Conservation (phyloP, 2,329 filamentous ascomycete genomes). For the Monilinia aucupariae region DNA sequence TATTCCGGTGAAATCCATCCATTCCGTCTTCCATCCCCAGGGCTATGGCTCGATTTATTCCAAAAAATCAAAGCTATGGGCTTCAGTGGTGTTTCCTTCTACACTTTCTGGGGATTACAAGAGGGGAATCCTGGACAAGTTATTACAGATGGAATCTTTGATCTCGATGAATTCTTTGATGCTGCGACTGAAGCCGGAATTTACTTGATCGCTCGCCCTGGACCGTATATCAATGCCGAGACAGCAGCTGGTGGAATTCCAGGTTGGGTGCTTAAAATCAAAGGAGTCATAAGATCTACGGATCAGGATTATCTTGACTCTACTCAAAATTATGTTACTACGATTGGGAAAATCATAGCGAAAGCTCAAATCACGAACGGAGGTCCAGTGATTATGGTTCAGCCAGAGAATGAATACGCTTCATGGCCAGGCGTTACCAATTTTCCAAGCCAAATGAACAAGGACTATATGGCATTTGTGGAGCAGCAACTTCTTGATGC, state of each 20-base stretch:
- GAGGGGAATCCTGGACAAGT: constrained; percentile 69
- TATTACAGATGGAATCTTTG: constrained; percentile 64
- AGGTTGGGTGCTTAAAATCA: constrained; percentile 67
- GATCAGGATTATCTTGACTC: constrained; percentile 58
- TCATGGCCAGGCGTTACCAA: constrained; percentile 39
- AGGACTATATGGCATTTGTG: constrained; percentile 64
- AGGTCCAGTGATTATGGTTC: constrained; percentile 70
- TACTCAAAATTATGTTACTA: constrained; percentile 54
- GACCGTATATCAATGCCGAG: constrained; percentile 71
- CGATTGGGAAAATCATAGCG: constrained; percentile 62
- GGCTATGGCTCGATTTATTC: constrained; percentile 65
- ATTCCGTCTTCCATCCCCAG: constrained; percentile 54
- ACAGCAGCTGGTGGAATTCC: constrained; percentile 72
- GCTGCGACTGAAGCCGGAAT: constrained; percentile 68
- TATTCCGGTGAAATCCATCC: constrained; percentile 61
- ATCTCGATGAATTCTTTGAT: constrained; percentile 68
- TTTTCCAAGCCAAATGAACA: constrained; percentile 50
- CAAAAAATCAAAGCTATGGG: constrained; percentile 79
- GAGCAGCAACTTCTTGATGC: constrained; percentile 61
- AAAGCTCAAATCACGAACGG: constrained; percentile 77
- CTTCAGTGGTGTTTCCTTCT: constrained; percentile 75
- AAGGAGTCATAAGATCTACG: constrained; percentile 57
- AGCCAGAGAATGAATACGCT: constrained; percentile 79
- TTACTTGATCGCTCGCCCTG: constrained; percentile 60
- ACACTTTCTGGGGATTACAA: constrained; percentile 70